Evolutionary conservation across 306 rosid genomes (phyloP).

Genomic region (Vicia faba): DNA sequence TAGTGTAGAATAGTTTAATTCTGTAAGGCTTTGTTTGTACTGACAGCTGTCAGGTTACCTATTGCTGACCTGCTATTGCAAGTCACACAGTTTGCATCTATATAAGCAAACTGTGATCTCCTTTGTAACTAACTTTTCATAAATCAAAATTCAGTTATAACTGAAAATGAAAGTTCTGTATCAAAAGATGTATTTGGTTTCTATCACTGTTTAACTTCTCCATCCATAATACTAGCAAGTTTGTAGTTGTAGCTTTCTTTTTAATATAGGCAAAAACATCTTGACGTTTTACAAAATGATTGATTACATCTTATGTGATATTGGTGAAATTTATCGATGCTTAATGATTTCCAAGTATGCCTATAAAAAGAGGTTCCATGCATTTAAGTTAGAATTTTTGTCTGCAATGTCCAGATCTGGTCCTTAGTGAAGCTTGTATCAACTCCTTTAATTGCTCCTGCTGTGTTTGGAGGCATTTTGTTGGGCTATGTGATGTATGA

Average conservation of each 20-base stretch:
- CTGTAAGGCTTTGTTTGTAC: too few relatives aligned
- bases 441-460: slow-evolving; percentile 67
- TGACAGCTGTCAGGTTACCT: too few relatives aligned
- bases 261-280: not conserved
- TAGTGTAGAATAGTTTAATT: too few relatives aligned
- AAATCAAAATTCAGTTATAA: too few relatives aligned
- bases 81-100: too few relatives aligned
- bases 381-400: slow-evolving; percentile 29
- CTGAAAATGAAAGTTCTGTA: too few relatives aligned
- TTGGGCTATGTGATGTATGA: slow-evolving; percentile 92
- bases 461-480: slow-evolving; percentile 81
- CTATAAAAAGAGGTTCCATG: slow-evolving; percentile 25
- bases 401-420: slow-evolving; percentile 64
- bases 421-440: slow-evolving; percentile 55
- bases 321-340: slow-evolving; percentile 26
- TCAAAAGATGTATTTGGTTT: too few relatives aligned
- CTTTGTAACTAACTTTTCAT: too few relatives aligned
- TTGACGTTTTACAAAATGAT: slow-evolving; percentile 13
- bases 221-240: slow-evolving; percentile 13
- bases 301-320: not conserved
- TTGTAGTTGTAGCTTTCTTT: not conserved
- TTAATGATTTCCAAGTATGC: slow-evolving; percentile 2
- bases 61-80: too few relatives aligned
- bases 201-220: slow-evolving; percentile 17
- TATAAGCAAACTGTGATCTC: too few relatives aligned